A percentile compares a stretch with the other conserved stretches of the same genome.
These are phyloP conservation scores for Ustilago trichophora DNA, from an alignment of 1,284 basidiomycete genomes.

Conservation along the genomic window DNA sequence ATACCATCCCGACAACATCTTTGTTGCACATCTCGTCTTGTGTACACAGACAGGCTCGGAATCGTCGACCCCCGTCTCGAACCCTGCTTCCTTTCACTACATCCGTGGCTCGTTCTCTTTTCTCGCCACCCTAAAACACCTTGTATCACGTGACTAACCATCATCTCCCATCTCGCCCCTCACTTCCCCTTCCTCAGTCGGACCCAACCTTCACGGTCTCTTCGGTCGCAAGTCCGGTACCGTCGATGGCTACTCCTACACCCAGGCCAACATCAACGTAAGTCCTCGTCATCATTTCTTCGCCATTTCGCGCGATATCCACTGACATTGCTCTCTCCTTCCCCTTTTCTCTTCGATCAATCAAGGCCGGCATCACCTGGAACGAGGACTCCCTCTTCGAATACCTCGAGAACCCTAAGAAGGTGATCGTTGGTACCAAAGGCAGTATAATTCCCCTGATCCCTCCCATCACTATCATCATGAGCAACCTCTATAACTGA, in stretches of 20 bases:
- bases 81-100: too few species aligned
- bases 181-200: slow-evolving; percentile 71
- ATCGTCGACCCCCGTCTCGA: too few species aligned
- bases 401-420: slow-evolving; percentile 92
- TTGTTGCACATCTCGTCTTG: not conserved
- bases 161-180: not conserved
- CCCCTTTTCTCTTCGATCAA: too few species aligned
- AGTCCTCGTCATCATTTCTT: too few species aligned
- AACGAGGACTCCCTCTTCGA: slow-evolving; percentile 86
- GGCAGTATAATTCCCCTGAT: too few species aligned
- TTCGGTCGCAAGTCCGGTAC: slow-evolving; percentile 89
- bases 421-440: slow-evolving; percentile 71
- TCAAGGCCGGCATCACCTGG: slow-evolving; percentile 78
- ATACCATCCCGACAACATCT: not conserved
- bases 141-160: too few species aligned
- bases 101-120: too few species aligned
- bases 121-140: too few species aligned
- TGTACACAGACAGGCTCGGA: too few species aligned
- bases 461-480: not conserved
- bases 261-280: slow-evolving; percentile 95
- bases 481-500: too few species aligned
- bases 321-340: not conserved
- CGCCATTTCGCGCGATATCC: too few species aligned
- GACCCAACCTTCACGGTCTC: slow-evolving; percentile 91
- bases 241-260: slow-evolving; percentile 87